Percentiles rank a stretch among this genome's conserved stretches.
These are phyloP conservation scores for Parietichytrium sp. DNA, from an alignment of 108 stramenopile genomes.

Conservation along the genomic window DNA sequence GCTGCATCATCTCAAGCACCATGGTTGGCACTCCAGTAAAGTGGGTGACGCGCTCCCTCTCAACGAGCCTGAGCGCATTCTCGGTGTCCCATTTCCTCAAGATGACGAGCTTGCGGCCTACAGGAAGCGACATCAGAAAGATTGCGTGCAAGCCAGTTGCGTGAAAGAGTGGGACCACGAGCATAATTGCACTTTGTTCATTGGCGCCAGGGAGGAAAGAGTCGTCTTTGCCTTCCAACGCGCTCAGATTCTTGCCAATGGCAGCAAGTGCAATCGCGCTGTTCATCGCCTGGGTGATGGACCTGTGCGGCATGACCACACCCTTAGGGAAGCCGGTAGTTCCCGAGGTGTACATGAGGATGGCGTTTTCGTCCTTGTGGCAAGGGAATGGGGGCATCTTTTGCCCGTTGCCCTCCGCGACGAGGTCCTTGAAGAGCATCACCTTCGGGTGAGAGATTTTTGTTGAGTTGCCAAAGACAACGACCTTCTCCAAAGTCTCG, in stretches of 20 bases:
- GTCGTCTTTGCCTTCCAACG: not conserved
- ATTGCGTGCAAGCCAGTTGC: conserved; percentile 4
- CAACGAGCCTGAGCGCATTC: not conserved
- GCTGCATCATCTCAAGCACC: conserved; percentile 39
- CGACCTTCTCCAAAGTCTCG: not conserved
- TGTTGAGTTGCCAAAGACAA: not conserved
- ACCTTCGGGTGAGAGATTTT: not conserved
- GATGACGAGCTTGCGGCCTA: conserved; percentile 30
- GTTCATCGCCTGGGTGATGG: conserved; percentile 48
- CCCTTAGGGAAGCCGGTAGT: conserved; percentile 52
- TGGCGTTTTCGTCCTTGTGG: conserved; percentile 24
- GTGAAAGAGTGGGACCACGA: conserved; percentile 32
- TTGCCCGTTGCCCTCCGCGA: not conserved
- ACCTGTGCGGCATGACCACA: conserved; percentile 45
- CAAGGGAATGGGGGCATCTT: not conserved
- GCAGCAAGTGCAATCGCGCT: conserved; percentile 36
- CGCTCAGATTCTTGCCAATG: conserved; percentile 17
- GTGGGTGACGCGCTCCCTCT: not conserved
- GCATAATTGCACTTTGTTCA: conserved; percentile 1
- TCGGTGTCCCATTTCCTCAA: not conserved
- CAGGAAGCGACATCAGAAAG: not conserved
- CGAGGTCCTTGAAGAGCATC: not conserved
- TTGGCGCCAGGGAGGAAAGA: not conserved
- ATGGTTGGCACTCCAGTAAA: conserved; percentile 39
- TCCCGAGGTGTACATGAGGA: conserved; percentile 51